Evolutionary conservation across 148 eudicot species (phyloP).

Genomic region (Rhododendron ferrugineum): DNA sequence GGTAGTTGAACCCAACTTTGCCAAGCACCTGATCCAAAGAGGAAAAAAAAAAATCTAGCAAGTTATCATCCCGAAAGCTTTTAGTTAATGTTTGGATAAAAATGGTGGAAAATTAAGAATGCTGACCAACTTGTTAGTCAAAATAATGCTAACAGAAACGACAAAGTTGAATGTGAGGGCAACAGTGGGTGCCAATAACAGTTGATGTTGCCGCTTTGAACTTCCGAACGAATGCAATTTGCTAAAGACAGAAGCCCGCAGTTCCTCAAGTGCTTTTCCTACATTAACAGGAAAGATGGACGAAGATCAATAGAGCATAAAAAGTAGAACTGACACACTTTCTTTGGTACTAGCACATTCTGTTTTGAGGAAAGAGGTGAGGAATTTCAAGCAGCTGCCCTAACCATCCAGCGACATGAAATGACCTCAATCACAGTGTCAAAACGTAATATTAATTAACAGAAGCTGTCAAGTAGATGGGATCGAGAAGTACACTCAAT

Average conservation of each 20-base stretch:
- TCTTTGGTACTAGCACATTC: not conserved
- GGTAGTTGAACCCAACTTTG: slow-evolving; percentile 79
- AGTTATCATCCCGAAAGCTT: slow-evolving; percentile 1
- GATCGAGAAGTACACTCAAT: not conserved
- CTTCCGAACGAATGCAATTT: slow-evolving; percentile 54
- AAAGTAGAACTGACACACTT: not conserved
- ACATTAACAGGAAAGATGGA: slow-evolving; percentile 8
- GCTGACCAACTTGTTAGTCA: slow-evolving; percentile 84
- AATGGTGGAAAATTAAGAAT: slow-evolving; percentile 10
- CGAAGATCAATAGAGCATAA: not conserved
- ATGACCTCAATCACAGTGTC: not conserved
- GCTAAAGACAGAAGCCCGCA: slow-evolving; percentile 67
- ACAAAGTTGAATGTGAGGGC: slow-evolving; percentile 93
- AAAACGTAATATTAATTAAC: not conserved
- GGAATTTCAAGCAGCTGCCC: not conserved
- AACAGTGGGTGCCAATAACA: slow-evolving; percentile 63
- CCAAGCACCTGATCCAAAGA: slow-evolving; percentile 59
- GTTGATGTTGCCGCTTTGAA: slow-evolving; percentile 68
- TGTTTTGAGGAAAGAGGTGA: not conserved
- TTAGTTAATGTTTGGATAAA: not conserved
- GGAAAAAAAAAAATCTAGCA: not conserved
- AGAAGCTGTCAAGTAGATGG: not conserved
- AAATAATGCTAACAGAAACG: slow-evolving; percentile 80
- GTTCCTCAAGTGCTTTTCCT: slow-evolving; percentile 87
- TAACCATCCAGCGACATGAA: not conserved